Percentiles rank a stretch among this genome's conserved stretches.
These are phyloP conservation scores for Ceratopteris richardii DNA, from an alignment of 75 land plant genomes.

Conservation along the genomic window DNA sequence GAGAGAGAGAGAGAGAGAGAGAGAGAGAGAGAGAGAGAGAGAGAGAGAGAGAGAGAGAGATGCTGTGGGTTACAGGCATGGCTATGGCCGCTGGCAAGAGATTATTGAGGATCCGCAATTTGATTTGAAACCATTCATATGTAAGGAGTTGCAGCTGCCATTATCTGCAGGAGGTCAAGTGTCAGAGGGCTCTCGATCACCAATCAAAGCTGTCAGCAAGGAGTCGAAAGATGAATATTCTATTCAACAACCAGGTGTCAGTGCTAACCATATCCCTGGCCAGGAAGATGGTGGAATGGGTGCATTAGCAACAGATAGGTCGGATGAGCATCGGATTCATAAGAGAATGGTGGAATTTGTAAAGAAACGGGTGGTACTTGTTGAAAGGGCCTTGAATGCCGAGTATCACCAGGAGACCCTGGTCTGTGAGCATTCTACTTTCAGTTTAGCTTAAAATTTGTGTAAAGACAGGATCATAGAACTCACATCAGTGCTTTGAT, in stretches of 20 bases:
- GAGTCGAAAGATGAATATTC: not conserved
- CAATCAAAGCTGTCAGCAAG: not conserved
- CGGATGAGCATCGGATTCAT: slow-evolving; percentile 27
- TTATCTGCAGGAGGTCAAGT: slow-evolving; percentile 2
- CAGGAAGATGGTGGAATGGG: slow-evolving; percentile 5
- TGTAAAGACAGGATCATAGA: not conserved
- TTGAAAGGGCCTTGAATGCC: slow-evolving; percentile 76
- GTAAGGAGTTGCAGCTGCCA: slow-evolving; percentile 67
- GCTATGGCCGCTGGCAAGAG: slow-evolving; percentile 95
- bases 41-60: no score
- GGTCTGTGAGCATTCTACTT: slow-evolving; percentile 52
- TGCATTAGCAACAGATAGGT: not conserved
- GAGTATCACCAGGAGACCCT: slow-evolving; percentile 54
- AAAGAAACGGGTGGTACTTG: slow-evolving; percentile 70
- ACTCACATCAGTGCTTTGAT: no score
- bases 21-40: no score
- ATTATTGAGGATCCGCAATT: slow-evolving; percentile 71
- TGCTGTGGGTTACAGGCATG: slow-evolving; percentile 53
- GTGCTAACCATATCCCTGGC: not conserved
- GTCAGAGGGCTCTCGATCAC: not conserved
- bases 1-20: no score
- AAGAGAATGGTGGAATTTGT: slow-evolving; percentile 78
- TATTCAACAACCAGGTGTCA: not conserved
- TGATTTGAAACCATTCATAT: slow-evolving; percentile 44
- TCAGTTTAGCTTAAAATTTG: not conserved